These are phyloP conservation scores for Xerocomus spinulosus DNA, from an alignment of 768 basidiomycete species.

Conservation along the genomic window DNA sequence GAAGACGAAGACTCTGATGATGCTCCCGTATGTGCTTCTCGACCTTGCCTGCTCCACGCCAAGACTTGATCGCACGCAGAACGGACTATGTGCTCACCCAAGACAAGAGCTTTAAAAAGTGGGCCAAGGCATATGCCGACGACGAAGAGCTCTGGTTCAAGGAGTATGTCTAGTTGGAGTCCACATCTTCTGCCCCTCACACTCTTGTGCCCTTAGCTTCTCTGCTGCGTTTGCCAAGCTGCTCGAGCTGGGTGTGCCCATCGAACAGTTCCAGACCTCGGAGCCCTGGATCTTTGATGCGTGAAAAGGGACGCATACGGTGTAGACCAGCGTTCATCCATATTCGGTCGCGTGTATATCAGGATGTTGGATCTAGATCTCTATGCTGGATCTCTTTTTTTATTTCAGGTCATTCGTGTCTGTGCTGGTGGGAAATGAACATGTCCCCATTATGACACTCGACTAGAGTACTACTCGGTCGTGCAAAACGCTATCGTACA, in stretches of 20 bases:
- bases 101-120: constrained; percentile 92
- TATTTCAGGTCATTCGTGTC: not conserved
- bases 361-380: not conserved
- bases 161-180: constrained; percentile 55
- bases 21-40: constrained; percentile 71
- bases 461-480: no score
- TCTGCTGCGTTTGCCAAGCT: constrained; percentile 70
- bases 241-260: constrained; percentile 92
- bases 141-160: constrained; percentile 87
- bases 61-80: constrained; percentile 29
- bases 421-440: not conserved
- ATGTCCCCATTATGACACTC: no score
- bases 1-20: constrained; percentile 85
- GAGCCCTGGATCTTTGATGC: constrained; percentile 69
- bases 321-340: not conserved
- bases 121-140: constrained; percentile 81
- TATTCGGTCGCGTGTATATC: not conserved
- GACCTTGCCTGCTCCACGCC: not conserved
- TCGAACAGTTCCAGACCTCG: constrained; percentile 62
- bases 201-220: constrained; percentile 52
- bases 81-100: constrained; percentile 85
- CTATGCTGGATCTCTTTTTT: constrained; percentile 1
- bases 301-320: constrained; percentile 28
- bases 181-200: not conserved
- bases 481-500: no score